Evolutionary conservation across 129 eudicot species (phyloP).

Genomic region (Saussurea involucrata): DNA sequence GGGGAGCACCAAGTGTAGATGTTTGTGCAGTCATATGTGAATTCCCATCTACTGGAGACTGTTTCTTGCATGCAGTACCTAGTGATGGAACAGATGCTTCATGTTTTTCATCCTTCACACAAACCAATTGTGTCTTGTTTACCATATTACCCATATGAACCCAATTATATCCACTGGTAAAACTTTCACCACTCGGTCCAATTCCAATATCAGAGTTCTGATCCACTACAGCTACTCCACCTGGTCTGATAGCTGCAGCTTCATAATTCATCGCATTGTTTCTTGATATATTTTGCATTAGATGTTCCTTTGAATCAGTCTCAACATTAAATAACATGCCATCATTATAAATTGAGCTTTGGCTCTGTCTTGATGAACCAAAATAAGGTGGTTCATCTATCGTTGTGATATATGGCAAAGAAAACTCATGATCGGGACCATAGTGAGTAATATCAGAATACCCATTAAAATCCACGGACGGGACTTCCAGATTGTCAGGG

Average conservation of each 20-base stretch:
- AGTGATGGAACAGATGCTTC: neutral
- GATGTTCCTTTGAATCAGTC: slow-evolving; percentile 29
- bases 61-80: slow-evolving; percentile 35
- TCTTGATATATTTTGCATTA: slow-evolving; percentile 14
- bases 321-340: slow-evolving; percentile 11
- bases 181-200: neutral
- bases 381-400: slow-evolving; percentile 18
- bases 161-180: slow-evolving; percentile 22
- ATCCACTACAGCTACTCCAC: slow-evolving; percentile 22
- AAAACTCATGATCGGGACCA: slow-evolving; percentile 14
- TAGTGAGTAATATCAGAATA: neutral
- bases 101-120: slow-evolving; percentile 27
- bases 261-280: slow-evolving; percentile 12
- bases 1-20: neutral
- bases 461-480: slow-evolving; percentile 26
- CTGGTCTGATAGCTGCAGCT: slow-evolving; percentile 1
- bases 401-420: slow-evolving; percentile 17
- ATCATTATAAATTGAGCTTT: slow-evolving; percentile 18
- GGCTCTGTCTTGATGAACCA: slow-evolving; percentile 21
- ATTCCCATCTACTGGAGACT: slow-evolving; percentile 21
- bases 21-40: slow-evolving; percentile 12
- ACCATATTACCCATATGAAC: slow-evolving; percentile 8
- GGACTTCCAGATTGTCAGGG: slow-evolving; percentile 16
- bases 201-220: slow-evolving; percentile 18
- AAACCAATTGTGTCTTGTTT: slow-evolving; percentile 21